A percentile compares a stretch with the other conserved stretches of the same genome.
Evolutionary conservation across 306 rosid species (phyloP).

Genomic region (Cicer arietinum): DNA sequence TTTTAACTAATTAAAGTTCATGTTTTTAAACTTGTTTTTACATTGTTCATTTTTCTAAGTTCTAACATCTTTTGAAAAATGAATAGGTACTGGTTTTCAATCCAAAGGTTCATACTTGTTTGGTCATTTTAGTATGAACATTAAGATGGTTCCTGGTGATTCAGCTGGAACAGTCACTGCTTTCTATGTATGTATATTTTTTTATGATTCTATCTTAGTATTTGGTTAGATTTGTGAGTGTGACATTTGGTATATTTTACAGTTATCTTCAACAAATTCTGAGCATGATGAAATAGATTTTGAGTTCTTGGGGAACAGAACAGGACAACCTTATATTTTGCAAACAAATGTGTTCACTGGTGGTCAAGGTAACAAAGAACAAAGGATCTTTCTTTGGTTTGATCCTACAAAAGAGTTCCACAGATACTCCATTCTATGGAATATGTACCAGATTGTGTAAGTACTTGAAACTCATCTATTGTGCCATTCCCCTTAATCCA

Average conservation of each 20-base stretch:
- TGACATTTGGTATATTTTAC: constrained; percentile 19
- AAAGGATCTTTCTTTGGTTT: constrained; percentile 92
- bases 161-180: constrained; percentile 93
- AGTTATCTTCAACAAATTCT: constrained; percentile 81
- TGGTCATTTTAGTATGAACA: constrained; percentile 87
- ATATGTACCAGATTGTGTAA: constrained; percentile 74
- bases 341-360: constrained; percentile 98
- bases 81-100: constrained; percentile 84
- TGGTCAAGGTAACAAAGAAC: constrained; percentile 87
- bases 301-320: constrained; percentile 94
- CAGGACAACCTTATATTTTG: constrained; percentile 89
- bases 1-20: neutral
- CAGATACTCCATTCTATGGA: constrained; percentile 87
- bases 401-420: constrained; percentile 81
- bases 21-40: neutral
- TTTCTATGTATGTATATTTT: constrained; percentile 60
- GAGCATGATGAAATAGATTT: constrained; percentile 97
- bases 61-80: neutral
- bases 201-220: neutral
- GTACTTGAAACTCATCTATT: constrained; percentile 26
- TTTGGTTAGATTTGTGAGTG: no score
- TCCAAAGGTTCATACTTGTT: constrained; percentile 84
- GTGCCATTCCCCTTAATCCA: neutral
- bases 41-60: constrained; percentile 3
- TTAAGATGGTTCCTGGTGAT: constrained; percentile 75